Base-by-base conservation (phyloP, 2,329 filamentous ascomycete species). In the Scedosporium minutisporum region DNA sequence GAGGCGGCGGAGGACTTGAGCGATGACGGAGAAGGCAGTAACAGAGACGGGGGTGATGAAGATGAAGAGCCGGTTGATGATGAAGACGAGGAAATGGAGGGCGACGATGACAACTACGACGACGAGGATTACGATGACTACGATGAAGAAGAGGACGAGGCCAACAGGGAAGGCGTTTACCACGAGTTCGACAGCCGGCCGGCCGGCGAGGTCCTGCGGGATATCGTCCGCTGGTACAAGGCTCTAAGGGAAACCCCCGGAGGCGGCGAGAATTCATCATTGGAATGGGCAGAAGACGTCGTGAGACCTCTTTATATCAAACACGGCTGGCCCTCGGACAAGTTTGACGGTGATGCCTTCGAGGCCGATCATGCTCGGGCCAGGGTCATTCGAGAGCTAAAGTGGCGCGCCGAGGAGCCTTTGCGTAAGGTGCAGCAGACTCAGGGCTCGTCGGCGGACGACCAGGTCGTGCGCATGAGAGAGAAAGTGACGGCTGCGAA, bases 271-370 rank as follows among this genome's bases (percentile, higher is more conserved):
- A 18, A 53, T 3, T 38, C 27, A 6, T 14, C 3, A 4, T 6
- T 14, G 14, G 61, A 60, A 21, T 66, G 65, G 64, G 42, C 61
- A 6, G 1, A 14, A 4, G 64, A 65, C 12, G 2, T 64, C 3
- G 58, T 64, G 27, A 63, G 53, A 27, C 63, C 64, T 6, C 38
- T 69, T 12, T 68, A 67, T 42, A 29, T 23, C 61, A 66, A 68
- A 33, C 63, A 67, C 38, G 67, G 67, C 48, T 69, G 68, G 68
- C 66, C 64, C 1, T n/a, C 63, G 16, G 55, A 61, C 3, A 48
- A 64, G 4, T 69, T 69, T 53, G 63, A 67, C 57, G 66, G 63
- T 10, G 64, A 68, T 7, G 67, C 63, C 29, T 69, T 69, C 48
- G 58, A 66, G 9, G 60, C 63, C 4, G 65, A 66, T 7, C 57